A percentile compares a stretch with the other conserved stretches of the same genome.
These are phyloP conservation scores for Cutaneotrichosporon sp. DNA, from an alignment of 1,284 basidiomycete genomes.

Conservation along the genomic window DNA sequence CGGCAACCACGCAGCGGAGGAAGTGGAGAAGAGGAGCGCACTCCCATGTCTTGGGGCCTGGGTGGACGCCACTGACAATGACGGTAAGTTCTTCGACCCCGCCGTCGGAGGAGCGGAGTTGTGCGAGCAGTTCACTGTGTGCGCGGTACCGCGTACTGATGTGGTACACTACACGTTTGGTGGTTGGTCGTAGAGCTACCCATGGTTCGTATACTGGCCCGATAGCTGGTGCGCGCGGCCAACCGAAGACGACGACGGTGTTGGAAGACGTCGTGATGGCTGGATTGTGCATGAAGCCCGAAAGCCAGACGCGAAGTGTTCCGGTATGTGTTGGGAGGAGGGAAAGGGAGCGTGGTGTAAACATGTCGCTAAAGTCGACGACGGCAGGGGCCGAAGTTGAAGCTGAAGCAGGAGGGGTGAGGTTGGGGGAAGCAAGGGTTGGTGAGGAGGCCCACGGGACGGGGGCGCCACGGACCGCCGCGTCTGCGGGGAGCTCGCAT, in stretches of 20 bases:
- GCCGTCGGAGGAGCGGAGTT: slow-evolving; percentile 1
- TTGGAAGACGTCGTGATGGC: background rate
- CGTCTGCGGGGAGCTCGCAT: background rate
- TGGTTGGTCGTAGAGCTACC: background rate
- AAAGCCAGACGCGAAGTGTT: slow-evolving; percentile 5
- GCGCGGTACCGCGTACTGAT: slow-evolving; percentile 7
- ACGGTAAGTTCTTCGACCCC: background rate
- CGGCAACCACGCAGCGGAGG: slow-evolving; percentile 5
- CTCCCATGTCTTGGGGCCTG: background rate
- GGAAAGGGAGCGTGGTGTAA: slow-evolving; percentile 1
- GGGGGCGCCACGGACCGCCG: background rate
- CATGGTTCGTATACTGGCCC: slow-evolving; percentile 1
- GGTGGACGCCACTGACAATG: background rate
- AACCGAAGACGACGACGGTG: slow-evolving; percentile 4
- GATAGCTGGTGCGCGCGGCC: slow-evolving; percentile 2
- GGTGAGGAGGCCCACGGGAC: background rate
- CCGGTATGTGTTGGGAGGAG: background rate
- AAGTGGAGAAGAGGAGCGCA: background rate
- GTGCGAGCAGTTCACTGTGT: background rate
- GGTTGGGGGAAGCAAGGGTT: background rate
- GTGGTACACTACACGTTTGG: slow-evolving; percentile 3
- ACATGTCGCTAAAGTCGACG: slow-evolving; percentile 11
- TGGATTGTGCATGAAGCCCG: slow-evolving; percentile 9
- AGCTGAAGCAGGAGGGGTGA: background rate
- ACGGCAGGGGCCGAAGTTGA: background rate